Evolutionary conservation across 495 filamentous ascomycete genomes (phyloP), one percentile per base, ranked within the genome.

Genomic region (Aspergillus cristatus): DNA sequence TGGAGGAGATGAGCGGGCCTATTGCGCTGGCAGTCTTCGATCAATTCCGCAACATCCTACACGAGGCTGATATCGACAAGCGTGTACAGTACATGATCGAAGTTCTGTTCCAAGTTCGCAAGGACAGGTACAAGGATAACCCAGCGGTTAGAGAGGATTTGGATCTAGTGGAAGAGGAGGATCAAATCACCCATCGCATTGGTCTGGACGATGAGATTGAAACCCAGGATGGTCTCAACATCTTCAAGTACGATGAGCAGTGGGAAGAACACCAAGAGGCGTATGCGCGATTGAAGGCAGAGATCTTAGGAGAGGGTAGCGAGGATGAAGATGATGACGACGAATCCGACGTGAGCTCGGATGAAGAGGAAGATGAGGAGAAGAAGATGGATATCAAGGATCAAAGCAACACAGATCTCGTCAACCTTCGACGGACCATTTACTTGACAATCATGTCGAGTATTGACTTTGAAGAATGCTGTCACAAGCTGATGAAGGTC

Each of bases 31-130:
- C 79, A 32, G 84, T 99, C 12, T 99, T 91, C 42, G 93, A 97
- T 50, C 89, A 94, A 54, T 93, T 99, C 65, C 67, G 91, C 35
- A 87, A 78, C 40, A 97, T 97, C 46, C 69, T 99, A 7, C 87
- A 97, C 58, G 93, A 97, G 55, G 85, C 86, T 25, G 86, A 88
- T 51, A 90, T 97, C 51, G 91, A 99, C 51, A 94, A 94, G 63
- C 71, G 91, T 40, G 85, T 89, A 20, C 91, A 97, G 63, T 97
- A 96, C 58, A 94, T 94, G 87, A 93, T 99, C 43, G 91, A 99
- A 55, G 90, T 96, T 7, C 66, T 99, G 38, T 97, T 99, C 60
- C 88, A 97, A 59, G 81, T 96, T 22, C 78, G 91, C 36, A 97
- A 95, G 59, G 91, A 97, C 57, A 80, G 82, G 34, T 99, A 90